Conservation (phyloP, 768 basidiomycete genomes). For the Gloeopeniophorella convolvens region DNA sequence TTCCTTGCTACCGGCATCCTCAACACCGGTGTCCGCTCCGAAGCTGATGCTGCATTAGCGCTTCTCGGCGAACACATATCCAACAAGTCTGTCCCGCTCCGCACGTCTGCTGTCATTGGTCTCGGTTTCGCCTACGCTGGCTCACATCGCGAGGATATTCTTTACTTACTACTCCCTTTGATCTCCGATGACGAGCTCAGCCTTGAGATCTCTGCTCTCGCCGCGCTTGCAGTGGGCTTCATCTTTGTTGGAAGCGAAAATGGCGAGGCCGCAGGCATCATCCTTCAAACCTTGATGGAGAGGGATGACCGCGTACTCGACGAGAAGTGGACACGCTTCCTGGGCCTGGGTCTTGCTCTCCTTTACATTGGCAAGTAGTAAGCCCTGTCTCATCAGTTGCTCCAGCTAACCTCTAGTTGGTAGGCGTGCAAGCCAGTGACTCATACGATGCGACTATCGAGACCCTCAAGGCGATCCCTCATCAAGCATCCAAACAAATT, state of each 20-base stretch:
- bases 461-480: constrained; percentile 88
- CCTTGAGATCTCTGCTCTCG: constrained; percentile 85
- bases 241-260: constrained; percentile 94
- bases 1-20: constrained; percentile 92
- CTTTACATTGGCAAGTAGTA: constrained; percentile 72
- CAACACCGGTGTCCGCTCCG: constrained; percentile 82
- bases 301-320: constrained; percentile 65
- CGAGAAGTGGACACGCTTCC: constrained; percentile 92
- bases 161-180: constrained; percentile 68
- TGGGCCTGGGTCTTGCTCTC: constrained; percentile 83
- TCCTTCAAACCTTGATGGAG: constrained; percentile 91
- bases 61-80: constrained; percentile 87
- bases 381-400: constrained; percentile 2
- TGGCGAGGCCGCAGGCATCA: constrained; percentile 84
- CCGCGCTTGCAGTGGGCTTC: constrained; percentile 87
- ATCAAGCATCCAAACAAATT: constrained; percentile 85
- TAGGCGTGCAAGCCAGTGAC: constrained; percentile 79
- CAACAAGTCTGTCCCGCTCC: constrained; percentile 77
- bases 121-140: constrained; percentile 93
- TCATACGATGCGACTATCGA: constrained; percentile 86
- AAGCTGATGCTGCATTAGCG: constrained; percentile 88
- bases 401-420: neutral
- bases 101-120: constrained; percentile 85
- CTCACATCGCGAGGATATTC: constrained; percentile 83
- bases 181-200: constrained; percentile 75